Evolutionary conservation across 345 rosid species (phyloP), one percentile per base, ranked within the genome.

Genomic region (Aethionema arabicum): DNA sequence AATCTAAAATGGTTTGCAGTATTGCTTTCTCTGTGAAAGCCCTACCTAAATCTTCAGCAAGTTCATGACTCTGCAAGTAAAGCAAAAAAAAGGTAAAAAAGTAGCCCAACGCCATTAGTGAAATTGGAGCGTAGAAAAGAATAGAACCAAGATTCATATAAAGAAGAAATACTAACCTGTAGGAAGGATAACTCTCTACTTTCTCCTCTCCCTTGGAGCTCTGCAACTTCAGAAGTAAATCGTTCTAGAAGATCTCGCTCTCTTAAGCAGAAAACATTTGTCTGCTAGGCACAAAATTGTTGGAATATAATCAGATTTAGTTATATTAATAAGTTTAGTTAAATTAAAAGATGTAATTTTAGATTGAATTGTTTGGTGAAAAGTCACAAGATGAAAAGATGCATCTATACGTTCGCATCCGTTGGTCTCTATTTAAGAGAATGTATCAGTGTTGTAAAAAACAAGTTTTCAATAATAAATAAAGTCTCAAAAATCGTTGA

Each of bases 11-110:
- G 46, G 69, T 81, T 65, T 85, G 84, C 49, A 89, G 66, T 57
- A 84, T 79, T 52, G 82, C 68, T 73, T 87, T 74, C 62, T 92
- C 98, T 7, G 98, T 70, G 73, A 87, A 92, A 66, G 97, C 98
- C 78, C 84, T 81, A 56, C 88, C 91, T 62, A 92, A 60, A 78
- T 92, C 98, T 73, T 85, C 95, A 29, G 97, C 95, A 36, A 89
- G 84, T 75, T 84, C 81, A 72, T 89, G 81, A 73, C 75, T 77
- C 98, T 92, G 84, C 61, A 31, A 56, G 8, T 45, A 50, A 16
- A 5, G 36, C 32, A 15, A n/a, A 36, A 44, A 44, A 31, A 21
- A 21, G 27, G 6, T 12, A 11, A n/a, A 15, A 16, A 47, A 32
- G 5, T 11, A 63, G 38, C 9, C 46, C 13, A 15, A 59, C 4